A percentile compares a stretch with the other conserved stretches of the same genome.
phyloP scores from a whole-genome alignment of 106 monocot genomes.

The Platanthera zijinensis region DNA sequence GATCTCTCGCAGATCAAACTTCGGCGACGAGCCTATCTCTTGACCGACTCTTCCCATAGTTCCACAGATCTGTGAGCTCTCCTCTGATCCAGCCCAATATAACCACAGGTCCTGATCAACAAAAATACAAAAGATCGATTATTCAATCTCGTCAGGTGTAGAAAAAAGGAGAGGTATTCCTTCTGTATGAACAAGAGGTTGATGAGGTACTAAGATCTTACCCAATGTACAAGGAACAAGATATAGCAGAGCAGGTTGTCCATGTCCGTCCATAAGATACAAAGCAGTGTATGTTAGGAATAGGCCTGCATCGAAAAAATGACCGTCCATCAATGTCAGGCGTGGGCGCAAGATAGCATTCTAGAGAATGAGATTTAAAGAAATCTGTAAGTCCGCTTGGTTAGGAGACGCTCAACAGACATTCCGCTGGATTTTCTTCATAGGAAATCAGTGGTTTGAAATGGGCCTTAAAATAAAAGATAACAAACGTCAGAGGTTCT shows the following conservation, averaged over 20 bases:
- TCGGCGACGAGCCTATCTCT: background rate
- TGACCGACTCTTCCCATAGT: conserved; percentile 36
- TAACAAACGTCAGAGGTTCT: too few species aligned
- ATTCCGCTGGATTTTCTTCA: too few species aligned
- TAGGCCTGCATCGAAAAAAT: conserved; percentile 47
- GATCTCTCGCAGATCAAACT: background rate
- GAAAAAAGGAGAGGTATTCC: background rate
- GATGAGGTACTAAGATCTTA: conserved; percentile 12
- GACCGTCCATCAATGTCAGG: too few species aligned
- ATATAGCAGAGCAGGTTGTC: conserved; percentile 87
- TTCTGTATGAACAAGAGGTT: too few species aligned
- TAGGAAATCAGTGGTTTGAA: too few species aligned
- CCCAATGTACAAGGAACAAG: conserved; percentile 96
- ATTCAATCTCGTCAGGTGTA: background rate
- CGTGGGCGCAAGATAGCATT: too few species aligned
- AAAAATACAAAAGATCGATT: background rate
- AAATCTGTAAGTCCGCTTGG: too few species aligned
- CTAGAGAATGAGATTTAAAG: too few species aligned
- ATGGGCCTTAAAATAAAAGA: too few species aligned
- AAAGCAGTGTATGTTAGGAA: conserved; percentile 83
- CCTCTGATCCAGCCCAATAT: conserved; percentile 75
- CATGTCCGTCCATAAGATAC: conserved; percentile 90
- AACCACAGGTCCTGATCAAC: conserved; percentile 53
- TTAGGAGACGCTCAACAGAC: too few species aligned
- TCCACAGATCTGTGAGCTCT: conserved; percentile 75